Evolutionary conservation across 441 rosid species (phyloP), one percentile per base, ranked within the genome.

Genomic region (Euphorbia corollata): DNA sequence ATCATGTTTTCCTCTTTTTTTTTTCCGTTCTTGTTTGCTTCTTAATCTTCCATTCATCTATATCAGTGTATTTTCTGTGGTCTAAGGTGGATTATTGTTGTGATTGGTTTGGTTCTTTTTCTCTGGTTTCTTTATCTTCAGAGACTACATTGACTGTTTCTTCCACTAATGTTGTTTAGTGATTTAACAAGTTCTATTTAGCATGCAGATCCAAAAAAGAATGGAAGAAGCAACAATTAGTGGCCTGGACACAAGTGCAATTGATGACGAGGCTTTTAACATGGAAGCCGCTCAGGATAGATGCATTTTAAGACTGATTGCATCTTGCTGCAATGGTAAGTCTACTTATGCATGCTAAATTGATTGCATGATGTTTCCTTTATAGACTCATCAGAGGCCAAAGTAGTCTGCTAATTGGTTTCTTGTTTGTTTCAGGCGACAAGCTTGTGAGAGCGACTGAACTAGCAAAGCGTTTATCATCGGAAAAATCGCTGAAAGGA

Each of bases 321-420:
- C 90, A 54, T 83, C 95, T 16, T 91, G 99, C 73, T 91, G 99
- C 77, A 85, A 80, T 63, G 78, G 99, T 91, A 75, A 86, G 91
- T 81, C 57, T 57, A 54, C 64, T 55, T n/a, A 9, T 59, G 18
- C 64, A 59, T 32, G 23, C 50, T 30, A 63, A 18, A 38, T n/a
- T 24, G 12, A 34, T 20, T 18, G 24, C 23, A 5, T 27, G 19
- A 51, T 34, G 18, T 18, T 13, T 12, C 48, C 4, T 13, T 15
- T 16, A 51, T 0, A 30, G 48, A 66, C 23, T 23, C 30, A 30
- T 41, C 47, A 3, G 30, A n/a, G 34, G 56, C 34, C 41, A 13
- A 2, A 9, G 15, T 47, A 20, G 15, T 23, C 32, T 63, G 3
- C 55, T 47, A 45, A 24, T 65, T 15, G 68, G 65, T 55, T 67